Percentiles rank a stretch among this genome's conserved stretches.
These are phyloP conservation scores for Margaritispora aquatica DNA, from an alignment of 495 filamentous ascomycete species.

Conservation along the genomic window DNA sequence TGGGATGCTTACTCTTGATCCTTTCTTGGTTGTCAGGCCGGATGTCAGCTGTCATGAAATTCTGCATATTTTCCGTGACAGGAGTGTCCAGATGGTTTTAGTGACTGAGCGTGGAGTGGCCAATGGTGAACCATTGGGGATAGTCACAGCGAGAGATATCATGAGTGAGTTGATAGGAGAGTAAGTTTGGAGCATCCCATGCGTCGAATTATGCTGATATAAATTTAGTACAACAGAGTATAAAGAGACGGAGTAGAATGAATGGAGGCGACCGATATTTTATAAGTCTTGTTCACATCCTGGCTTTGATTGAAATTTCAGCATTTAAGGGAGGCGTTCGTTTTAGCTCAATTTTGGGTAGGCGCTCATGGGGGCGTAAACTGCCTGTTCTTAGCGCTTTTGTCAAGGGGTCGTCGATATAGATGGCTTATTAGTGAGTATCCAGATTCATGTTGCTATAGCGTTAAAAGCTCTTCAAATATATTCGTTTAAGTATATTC, in stretches of 20 bases:
- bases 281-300: too few species aligned
- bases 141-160: constrained; percentile 5
- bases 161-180: constrained; percentile 11
- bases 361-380: too few species aligned
- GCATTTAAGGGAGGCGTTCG: too few species aligned
- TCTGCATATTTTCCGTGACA: constrained; percentile 3
- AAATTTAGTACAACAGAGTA: background rate
- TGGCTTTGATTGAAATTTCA: background rate
- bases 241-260: background rate
- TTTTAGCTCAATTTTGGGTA: too few species aligned
- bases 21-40: background rate
- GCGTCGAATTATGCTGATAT: background rate
- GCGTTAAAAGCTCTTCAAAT: too few species aligned
- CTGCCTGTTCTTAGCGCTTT: too few species aligned
- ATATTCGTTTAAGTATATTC: too few species aligned
- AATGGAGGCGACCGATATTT: too few species aligned
- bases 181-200: background rate
- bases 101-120: constrained; percentile 6
- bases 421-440: too few species aligned
- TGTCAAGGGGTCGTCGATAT: too few species aligned
- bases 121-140: constrained; percentile 2
- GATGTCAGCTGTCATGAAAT: background rate
- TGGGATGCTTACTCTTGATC: background rate
- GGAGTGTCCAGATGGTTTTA: constrained; percentile 3
- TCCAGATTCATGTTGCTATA: too few species aligned